Conservation (phyloP, 352 stramenopile genomes). For the Phytophthora gonapodyides region DNA sequence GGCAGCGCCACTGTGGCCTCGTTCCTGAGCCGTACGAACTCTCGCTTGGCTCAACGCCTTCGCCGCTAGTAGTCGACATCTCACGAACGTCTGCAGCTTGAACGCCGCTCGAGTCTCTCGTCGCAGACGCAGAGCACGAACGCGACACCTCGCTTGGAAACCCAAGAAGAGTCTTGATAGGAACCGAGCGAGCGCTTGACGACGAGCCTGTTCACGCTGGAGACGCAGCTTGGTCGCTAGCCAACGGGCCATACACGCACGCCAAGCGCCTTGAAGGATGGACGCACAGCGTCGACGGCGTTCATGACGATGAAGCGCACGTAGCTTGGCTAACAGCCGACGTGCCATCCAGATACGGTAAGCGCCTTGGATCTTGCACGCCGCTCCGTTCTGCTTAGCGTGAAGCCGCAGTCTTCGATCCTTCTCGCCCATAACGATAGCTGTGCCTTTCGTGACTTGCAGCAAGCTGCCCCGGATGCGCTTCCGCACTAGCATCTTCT, state of each 20-base stretch:
- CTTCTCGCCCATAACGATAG: conserved; percentile 66
- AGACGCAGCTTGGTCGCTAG: conserved; percentile 31
- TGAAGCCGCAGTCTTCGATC: conserved; percentile 42
- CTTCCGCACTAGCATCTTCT: conserved; percentile 67
- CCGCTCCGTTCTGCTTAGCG: conserved; percentile 32
- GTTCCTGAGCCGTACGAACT: conserved; percentile 15
- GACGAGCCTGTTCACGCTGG: conserved; percentile 30
- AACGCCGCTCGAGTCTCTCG: conserved; percentile 38
- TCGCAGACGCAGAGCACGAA: conserved; percentile 40
- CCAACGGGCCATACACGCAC: conserved; percentile 29
- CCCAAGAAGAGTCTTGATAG: conserved; percentile 47
- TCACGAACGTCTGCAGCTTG: conserved; percentile 46
- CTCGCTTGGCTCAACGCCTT: conserved; percentile 39
- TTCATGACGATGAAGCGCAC: conserved; percentile 33
- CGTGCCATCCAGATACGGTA: conserved; percentile 43
- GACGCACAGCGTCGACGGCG: conserved; percentile 13
- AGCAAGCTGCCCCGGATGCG: conserved; percentile 61
- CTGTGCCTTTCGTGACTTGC: conserved; percentile 65
- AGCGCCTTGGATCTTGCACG: conserved; percentile 36
- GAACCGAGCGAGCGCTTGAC: conserved; percentile 32
- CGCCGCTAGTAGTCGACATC: conserved; percentile 30
- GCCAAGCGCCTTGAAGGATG: conserved; percentile 48
- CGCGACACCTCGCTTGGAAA: conserved; percentile 49
- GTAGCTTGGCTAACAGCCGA: conserved; percentile 39
- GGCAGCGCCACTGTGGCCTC: conserved; percentile 42